Percentiles rank a stretch among this genome's conserved stretches.
Conservation (phyloP, 768 basidiomycete genomes). For the Trametes punicea region DNA sequence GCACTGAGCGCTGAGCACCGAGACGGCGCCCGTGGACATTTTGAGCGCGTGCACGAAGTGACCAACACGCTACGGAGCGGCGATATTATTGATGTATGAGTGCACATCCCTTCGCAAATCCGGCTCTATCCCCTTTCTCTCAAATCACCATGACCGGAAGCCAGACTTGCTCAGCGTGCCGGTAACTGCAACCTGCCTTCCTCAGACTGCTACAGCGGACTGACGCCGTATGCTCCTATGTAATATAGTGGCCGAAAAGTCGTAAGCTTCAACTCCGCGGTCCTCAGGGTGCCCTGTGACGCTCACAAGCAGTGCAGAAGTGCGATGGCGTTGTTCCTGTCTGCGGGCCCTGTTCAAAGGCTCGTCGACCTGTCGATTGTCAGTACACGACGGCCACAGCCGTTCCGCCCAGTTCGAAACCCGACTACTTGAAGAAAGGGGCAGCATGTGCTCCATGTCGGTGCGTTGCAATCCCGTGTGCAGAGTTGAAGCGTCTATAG, state of each 20-base stretch:
- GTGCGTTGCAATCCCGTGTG: conserved; percentile 8
- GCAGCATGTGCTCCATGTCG: conserved; percentile 26
- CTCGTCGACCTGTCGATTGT: conserved; percentile 24
- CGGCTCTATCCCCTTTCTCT: neutral
- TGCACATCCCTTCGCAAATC: neutral
- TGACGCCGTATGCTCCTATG: neutral
- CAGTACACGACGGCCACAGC: conserved; percentile 12
- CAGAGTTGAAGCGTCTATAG: neutral
- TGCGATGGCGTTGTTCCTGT: conserved; percentile 24
- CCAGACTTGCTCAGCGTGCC: conserved; percentile 26
- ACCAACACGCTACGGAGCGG: no score
- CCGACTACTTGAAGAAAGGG: conserved; percentile 26
- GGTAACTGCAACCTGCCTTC: conserved; percentile 6
- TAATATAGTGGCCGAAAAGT: conserved; percentile 22
- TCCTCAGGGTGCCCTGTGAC: neutral
- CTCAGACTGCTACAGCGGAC: neutral
- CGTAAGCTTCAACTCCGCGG: conserved; percentile 3
- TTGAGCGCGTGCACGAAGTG: no score
- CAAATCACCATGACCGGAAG: conserved; percentile 12
- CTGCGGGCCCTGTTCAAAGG: conserved; percentile 27
- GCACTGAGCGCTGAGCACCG: no score
- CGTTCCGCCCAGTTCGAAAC: conserved; percentile 17
- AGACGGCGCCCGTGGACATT: no score
- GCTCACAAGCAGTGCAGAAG: conserved; percentile 18
- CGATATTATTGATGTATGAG: no score